These are phyloP conservation scores for Monosporascus sp. DNA, from an alignment of 2,329 filamentous ascomycete species.

Conservation along the genomic window DNA sequence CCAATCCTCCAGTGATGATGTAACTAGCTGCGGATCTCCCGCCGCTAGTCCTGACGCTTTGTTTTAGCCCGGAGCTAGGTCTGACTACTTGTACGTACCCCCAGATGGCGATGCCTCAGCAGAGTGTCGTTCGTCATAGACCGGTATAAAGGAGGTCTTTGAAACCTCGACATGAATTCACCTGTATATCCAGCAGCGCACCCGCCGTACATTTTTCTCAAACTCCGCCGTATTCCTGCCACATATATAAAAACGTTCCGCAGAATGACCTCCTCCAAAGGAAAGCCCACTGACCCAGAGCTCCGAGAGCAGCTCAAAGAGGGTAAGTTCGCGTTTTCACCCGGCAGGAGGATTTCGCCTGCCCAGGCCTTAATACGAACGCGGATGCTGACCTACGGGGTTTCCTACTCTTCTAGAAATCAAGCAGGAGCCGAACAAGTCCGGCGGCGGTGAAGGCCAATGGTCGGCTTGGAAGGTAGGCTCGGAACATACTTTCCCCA, in stretches of 20 bases:
- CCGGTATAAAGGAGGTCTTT: background rate
- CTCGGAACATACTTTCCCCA: too few species aligned
- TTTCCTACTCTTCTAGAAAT: constrained; percentile 25
- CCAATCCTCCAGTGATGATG: background rate
- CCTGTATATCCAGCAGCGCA: background rate
- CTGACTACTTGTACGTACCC: background rate
- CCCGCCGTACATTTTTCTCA: background rate
- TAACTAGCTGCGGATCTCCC: background rate
- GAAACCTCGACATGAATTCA: background rate
- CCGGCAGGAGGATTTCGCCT: too few species aligned
- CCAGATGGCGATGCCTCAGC: background rate
- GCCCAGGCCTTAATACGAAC: background rate
- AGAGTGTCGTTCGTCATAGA: background rate
- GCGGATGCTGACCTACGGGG: background rate
- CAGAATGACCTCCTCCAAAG: constrained; percentile 33
- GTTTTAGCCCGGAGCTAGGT: background rate
- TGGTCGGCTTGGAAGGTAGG: constrained; percentile 33
- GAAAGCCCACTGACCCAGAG: constrained; percentile 34
- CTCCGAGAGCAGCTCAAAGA: constrained; percentile 34
- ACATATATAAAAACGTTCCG: constrained; percentile 1
- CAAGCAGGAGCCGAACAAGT: constrained; percentile 36
- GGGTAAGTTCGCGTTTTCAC: constrained; percentile 11
- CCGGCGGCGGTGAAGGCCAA: constrained; percentile 33
- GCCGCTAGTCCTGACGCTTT: background rate
- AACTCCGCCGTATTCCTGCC: background rate